Conservation (phyloP, 2,329 filamentous ascomycete genomes). For the Podosphaera aphanis region DNA sequence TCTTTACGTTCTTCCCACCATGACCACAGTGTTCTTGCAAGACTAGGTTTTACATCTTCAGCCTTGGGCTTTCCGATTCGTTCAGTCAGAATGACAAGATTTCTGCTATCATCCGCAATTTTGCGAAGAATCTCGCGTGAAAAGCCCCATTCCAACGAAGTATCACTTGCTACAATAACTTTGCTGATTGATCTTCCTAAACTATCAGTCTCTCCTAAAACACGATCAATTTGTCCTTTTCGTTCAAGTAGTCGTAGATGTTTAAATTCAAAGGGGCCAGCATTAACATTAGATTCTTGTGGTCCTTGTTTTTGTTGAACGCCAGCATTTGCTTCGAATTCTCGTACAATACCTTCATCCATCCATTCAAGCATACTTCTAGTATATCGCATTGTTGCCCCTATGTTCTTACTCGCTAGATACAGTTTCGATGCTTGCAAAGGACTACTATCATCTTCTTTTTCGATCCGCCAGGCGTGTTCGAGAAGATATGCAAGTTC, state of each 20-base stretch:
- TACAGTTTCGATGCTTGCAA: slow-evolving; percentile 41
- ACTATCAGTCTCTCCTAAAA: slow-evolving; percentile 26
- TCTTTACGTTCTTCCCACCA: slow-evolving; percentile 50
- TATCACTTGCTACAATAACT: slow-evolving; percentile 79
- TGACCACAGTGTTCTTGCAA: slow-evolving; percentile 58
- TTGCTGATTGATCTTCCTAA: slow-evolving; percentile 25
- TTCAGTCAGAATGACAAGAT: slow-evolving; percentile 74
- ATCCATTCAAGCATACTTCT: slow-evolving; percentile 98
- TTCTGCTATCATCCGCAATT: slow-evolving; percentile 54
- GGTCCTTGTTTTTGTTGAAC: slow-evolving; percentile 18
- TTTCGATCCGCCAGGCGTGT: slow-evolving; percentile 61
- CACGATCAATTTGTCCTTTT: slow-evolving; percentile 52
- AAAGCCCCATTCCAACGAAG: slow-evolving; percentile 83
- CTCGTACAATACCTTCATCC: slow-evolving; percentile 82
- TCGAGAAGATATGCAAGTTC: slow-evolving; percentile 84
- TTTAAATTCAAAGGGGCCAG: slow-evolving; percentile 72
- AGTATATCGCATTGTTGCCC: slow-evolving; percentile 73
- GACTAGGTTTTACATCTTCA: slow-evolving; percentile 11
- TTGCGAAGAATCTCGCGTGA: slow-evolving; percentile 56
- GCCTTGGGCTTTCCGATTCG: slow-evolving; percentile 24
- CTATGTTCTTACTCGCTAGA: slow-evolving; percentile 64
- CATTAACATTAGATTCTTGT: slow-evolving; percentile 7
- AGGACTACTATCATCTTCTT: slow-evolving; percentile 25
- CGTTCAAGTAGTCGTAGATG: slow-evolving; percentile 66
- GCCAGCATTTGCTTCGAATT: slow-evolving; percentile 48